Conservation (phyloP, 768 basidiomycete genomes). For the Sporobolomyces pararoseus region DNA sequence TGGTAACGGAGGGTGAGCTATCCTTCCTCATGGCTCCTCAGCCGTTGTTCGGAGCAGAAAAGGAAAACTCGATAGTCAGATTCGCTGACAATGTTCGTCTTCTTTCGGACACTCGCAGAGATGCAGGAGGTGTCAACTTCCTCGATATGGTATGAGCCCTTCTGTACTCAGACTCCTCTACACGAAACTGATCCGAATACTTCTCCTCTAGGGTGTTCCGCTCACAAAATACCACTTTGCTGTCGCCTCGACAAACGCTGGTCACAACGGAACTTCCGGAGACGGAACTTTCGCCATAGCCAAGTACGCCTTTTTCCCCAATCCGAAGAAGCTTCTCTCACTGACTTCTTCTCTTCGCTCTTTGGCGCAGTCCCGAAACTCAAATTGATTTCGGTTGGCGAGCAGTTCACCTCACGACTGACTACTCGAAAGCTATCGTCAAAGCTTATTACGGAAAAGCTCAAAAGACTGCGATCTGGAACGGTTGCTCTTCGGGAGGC, state of each 20-base stretch:
- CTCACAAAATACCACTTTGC: constrained; percentile 32
- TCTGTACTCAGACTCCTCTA: too few species aligned
- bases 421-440: constrained; percentile 40
- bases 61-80: too few species aligned
- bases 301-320: constrained; percentile 1
- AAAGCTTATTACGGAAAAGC: constrained; percentile 38
- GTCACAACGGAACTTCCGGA: constrained; percentile 12
- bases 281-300: constrained; percentile 35
- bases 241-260: constrained; percentile 29
- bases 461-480: constrained; percentile 35
- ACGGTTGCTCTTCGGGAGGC: constrained; percentile 43
- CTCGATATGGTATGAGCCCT: too few species aligned
- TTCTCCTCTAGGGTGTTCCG: too few species aligned
- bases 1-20: constrained; percentile 20
- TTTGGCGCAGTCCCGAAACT: constrained; percentile 8
- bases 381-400: constrained; percentile 40
- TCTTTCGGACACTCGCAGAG: too few species aligned
- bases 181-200: too few species aligned
- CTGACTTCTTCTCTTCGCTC: not conserved
- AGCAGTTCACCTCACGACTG: constrained; percentile 40
- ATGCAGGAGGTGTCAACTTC: constrained; percentile 37
- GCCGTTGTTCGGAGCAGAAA: too few species aligned
- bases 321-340: not conserved
- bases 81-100: not conserved
- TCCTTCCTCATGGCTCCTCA: too few species aligned